Conservation (phyloP, 2,329 filamentous ascomycete genomes). For the Pseudohalonectria lignicola region DNA sequence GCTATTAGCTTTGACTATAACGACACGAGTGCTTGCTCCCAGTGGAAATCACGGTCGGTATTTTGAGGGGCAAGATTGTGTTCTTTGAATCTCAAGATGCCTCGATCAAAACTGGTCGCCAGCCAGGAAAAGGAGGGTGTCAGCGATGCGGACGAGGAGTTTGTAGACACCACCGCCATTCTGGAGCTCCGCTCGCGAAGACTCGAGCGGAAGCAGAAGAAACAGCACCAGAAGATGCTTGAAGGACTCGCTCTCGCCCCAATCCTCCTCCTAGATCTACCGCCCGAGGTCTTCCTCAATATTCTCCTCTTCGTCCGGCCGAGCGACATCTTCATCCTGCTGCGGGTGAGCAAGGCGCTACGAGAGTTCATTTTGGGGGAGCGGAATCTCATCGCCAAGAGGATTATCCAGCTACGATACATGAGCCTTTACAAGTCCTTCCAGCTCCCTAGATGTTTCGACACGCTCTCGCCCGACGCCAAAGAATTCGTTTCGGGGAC, state of each 20-base stretch:
- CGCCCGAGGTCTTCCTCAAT: slow-evolving; percentile 38
- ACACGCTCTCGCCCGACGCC: too few relatives aligned
- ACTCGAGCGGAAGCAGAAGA: slow-evolving; percentile 33
- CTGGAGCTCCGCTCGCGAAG: slow-evolving; percentile 39
- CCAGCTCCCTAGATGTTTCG: slow-evolving; percentile 24
- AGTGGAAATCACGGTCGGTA: too few relatives aligned
- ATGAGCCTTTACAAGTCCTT: slow-evolving; percentile 38
- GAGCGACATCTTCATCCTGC: slow-evolving; percentile 36
- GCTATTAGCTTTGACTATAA: too few relatives aligned
- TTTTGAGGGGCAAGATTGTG: too few relatives aligned
- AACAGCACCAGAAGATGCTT: slow-evolving; percentile 25
- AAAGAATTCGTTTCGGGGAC: too few relatives aligned
- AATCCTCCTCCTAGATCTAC: slow-evolving; percentile 31
- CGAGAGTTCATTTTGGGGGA: slow-evolving; percentile 30
- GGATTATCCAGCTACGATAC: slow-evolving; percentile 36
- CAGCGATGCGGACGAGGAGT: slow-evolving; percentile 23
- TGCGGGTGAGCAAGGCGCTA: slow-evolving; percentile 28
- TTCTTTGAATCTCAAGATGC: too few relatives aligned
- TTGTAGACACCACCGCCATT: slow-evolving; percentile 36
- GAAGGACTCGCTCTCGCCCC: slow-evolving; percentile 19
- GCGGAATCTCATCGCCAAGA: slow-evolving; percentile 27
- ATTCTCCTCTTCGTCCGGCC: slow-evolving; percentile 34
- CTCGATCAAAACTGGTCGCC: slow-evolving; percentile 1
- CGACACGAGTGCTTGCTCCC: too few relatives aligned
- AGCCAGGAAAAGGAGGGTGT: not conserved